Evolutionary conservation across 1,284 basidiomycete genomes (phyloP).

Genomic region (Cryptococcus sp.): DNA sequence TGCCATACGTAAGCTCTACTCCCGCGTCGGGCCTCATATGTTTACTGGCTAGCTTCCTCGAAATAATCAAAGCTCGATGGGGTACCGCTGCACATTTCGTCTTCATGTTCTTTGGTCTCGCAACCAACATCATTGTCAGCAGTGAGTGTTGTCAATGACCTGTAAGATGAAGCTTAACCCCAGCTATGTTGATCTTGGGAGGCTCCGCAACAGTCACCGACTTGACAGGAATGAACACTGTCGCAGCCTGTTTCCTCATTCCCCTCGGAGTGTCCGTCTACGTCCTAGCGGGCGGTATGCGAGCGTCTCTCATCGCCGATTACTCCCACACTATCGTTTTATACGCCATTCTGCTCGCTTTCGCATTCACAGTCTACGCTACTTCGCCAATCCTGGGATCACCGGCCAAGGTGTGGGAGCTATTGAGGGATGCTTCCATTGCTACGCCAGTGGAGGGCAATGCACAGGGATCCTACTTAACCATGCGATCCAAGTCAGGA

Average conservation of each 20-base stretch:
- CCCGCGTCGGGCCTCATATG: slow-evolving; percentile 46
- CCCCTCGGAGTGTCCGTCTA: slow-evolving; percentile 47
- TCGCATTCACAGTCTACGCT: slow-evolving; percentile 67
- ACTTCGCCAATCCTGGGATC: slow-evolving; percentile 58
- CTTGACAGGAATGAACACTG: slow-evolving; percentile 76
- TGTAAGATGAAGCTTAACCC: too few relatives aligned
- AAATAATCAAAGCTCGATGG: slow-evolving; percentile 68
- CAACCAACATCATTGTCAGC: slow-evolving; percentile 73
- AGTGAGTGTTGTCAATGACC: too few relatives aligned
- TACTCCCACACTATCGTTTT: slow-evolving; percentile 74
- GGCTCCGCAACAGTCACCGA: slow-evolving; percentile 72
- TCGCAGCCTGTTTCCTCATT: slow-evolving; percentile 70
- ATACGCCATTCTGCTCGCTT: slow-evolving; percentile 62
- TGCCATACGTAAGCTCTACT: slow-evolving; percentile 46
- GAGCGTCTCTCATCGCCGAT: slow-evolving; percentile 52
- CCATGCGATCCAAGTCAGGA: slow-evolving; percentile 75
- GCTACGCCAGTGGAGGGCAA: slow-evolving; percentile 57
- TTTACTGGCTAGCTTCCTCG: slow-evolving; percentile 45
- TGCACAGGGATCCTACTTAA: slow-evolving; percentile 61
- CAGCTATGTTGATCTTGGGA: slow-evolving; percentile 56
- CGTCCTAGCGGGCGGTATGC: slow-evolving; percentile 55
- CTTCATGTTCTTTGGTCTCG: slow-evolving; percentile 73
- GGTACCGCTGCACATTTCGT: slow-evolving; percentile 66
- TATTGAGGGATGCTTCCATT: slow-evolving; percentile 51
- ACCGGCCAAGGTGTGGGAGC: slow-evolving; percentile 54